Conservation (phyloP, 768 basidiomycete genomes). For the Gloeophyllum trabeum region DNA sequence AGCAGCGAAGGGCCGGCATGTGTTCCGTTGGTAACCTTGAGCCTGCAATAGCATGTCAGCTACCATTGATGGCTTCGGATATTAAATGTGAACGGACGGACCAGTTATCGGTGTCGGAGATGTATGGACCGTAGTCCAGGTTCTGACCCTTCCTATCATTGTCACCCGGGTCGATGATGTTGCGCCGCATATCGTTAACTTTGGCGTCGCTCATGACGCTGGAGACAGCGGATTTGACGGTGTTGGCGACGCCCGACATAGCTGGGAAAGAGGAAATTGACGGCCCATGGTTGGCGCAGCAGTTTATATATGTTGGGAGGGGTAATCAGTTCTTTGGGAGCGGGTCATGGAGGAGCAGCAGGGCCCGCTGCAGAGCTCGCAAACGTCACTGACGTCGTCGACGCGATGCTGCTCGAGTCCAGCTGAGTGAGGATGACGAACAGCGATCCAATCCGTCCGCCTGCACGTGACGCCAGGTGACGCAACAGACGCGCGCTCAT, state of each 20-base stretch:
- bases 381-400: too few species aligned
- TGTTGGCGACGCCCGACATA: constrained; percentile 10
- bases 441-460: too few species aligned
- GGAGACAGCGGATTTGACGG: constrained; percentile 9
- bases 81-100: constrained; percentile 12
- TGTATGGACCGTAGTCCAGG: constrained; percentile 49
- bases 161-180: constrained; percentile 20
- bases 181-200: constrained; percentile 17
- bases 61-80: constrained; percentile 2
- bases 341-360: too few species aligned
- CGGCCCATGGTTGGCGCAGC: too few species aligned
- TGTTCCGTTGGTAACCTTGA: constrained; percentile 35
- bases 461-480: too few species aligned
- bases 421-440: too few species aligned
- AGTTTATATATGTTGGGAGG: too few species aligned
- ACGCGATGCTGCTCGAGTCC: too few species aligned
- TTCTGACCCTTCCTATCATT: constrained; percentile 26
- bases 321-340: too few species aligned
- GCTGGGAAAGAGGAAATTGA: too few species aligned
- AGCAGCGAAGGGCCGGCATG: constrained; percentile 60
- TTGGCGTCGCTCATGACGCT: constrained; percentile 2
- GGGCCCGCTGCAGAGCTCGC: too few species aligned
- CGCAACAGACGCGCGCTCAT: too few species aligned
- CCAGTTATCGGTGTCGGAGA: constrained; percentile 61
- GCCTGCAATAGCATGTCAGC: constrained; percentile 25